Base-by-base conservation (phyloP, 768 basidiomycete genomes). In the Lactarius pseudohatsudake region DNA sequence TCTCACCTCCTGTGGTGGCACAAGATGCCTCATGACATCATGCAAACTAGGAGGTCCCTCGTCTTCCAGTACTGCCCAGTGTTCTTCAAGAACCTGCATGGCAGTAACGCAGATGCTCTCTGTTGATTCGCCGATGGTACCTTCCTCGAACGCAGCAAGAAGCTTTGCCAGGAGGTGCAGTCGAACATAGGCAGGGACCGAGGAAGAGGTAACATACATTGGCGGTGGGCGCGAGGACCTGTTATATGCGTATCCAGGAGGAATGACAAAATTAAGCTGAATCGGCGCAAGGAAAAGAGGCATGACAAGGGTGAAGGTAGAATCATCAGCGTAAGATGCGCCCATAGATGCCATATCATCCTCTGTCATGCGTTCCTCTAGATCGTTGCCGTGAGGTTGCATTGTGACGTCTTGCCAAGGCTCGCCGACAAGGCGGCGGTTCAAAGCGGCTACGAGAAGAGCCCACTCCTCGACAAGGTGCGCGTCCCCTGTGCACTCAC, bases 11-110 rank as follows among this genome's bases (percentile, higher is more conserved):
- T 59, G 60, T 3, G 68, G 72, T 30, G 82, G 81, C 43, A 88
- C 71, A 26, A 94, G 79, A 71, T 88, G 80, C 61, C 81, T 79
- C 53, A 95, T 79, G 3, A 96, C 88, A 10, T 77, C 76, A 10
- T 85, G 85, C 61, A 94, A 82, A 65, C 90, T 86, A 1, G 95
- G 94, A 2, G 92, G 91, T 4, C 90, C 89, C 53, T 85, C 74
- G 59, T 84, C 83, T 72, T 91, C 84, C 20, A 92, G 79, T 1
- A 75, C 72, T 0, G 86, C 86, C 86, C 92, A 90, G 57, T 82
- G 83, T 40, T 83, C 85, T 74, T 92, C 91, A 4, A 95, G 77
- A 58, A 86, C 78, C 38, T 89, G 83, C 81, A 91, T 84, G 5
- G 83, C 77, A 15, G 85, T 85, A 76, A 91, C 87, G 57, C 88